Evolutionary conservation across 495 filamentous ascomycete species (phyloP), one percentile per base, ranked within the genome.

Genomic region (Podospora comata): DNA sequence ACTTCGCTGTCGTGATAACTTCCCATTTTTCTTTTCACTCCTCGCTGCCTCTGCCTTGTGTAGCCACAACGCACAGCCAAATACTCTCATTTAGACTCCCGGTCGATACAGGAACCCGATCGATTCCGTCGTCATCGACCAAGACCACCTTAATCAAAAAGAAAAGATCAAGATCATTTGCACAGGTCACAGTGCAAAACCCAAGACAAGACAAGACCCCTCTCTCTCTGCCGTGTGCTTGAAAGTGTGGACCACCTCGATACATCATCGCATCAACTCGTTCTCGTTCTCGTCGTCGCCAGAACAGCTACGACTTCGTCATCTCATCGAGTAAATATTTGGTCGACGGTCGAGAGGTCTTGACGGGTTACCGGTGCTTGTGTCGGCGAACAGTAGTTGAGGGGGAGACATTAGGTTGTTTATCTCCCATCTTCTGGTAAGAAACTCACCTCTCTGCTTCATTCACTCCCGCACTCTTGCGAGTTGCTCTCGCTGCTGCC

Each of bases 401-500:
- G 89, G 92, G 93, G 92, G 94, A 97, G 89, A 92, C 94, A 97
- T 97, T 97, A 80, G 89, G 74, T 97, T 97, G 94, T 96, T 91
- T 85, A 91, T 97, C 93, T 97, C 93, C 91, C 88, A 83, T 32
- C 83, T 83, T 78, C 85, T 83, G 88, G 90, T 92, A 91, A 88
- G 91, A 78, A 62, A 63, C 67, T 69, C 67, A 59, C 59, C 64
- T 60, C 20, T 23, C 30, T 28, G 39, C 53, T 68, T 62, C 54
- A 18, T 44, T 26, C 19, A 58, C 23, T 26, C 6, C n/a, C n/a
- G 0, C 6, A 5, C 55, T 20, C 55, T 20, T 20, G n/a, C 55
- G 13, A 15, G 7, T 58, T 58, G 55, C 23, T 58, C 55, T 20
- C 4, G 54, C 7, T 58, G n/a, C n/a, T 20, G 55, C 55, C 23